These are phyloP conservation scores for Umbelopsis isabellina DNA, from an alignment of 192 early-diverging fungal species.

Conservation along the genomic window DNA sequence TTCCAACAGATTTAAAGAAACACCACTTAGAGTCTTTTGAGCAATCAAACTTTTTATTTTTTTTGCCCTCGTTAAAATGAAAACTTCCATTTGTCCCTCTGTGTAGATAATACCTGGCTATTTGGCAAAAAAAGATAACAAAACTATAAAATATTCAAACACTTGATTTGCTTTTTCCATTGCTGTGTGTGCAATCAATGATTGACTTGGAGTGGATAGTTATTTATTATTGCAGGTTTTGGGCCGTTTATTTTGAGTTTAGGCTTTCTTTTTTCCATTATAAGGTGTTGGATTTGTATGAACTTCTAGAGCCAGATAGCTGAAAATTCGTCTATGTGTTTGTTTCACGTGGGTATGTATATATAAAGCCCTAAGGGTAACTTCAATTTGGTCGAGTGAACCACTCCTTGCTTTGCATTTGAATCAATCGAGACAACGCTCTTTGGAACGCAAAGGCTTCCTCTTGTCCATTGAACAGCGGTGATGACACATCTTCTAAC, in stretches of 20 bases:
- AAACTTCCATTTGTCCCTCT: constrained; percentile 18
- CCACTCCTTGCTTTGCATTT: constrained; percentile 90
- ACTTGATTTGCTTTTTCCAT: too few relatives aligned
- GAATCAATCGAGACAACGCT: constrained; percentile 86
- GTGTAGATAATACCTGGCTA: constrained; percentile 23
- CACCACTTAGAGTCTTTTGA: constrained; percentile 16
- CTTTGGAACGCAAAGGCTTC: constrained; percentile 96
- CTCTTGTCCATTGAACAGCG: constrained; percentile 85
- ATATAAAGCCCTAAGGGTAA: not conserved
- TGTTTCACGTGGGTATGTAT: constrained; percentile 22
- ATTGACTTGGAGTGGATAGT: too few relatives aligned
- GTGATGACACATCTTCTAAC: constrained; percentile 50
- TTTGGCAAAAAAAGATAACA: not conserved
- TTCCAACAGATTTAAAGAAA: constrained; percentile 9
- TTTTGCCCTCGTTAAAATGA: not conserved
- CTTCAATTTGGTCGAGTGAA: constrained; percentile 33
- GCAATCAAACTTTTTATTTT: not conserved
- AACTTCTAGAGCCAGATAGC: not conserved
- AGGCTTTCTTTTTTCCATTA: too few relatives aligned
- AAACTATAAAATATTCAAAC: too few relatives aligned
- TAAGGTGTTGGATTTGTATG: not conserved
- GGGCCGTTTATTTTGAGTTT: too few relatives aligned
- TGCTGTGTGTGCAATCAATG: too few relatives aligned
- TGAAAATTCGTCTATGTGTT: not conserved
- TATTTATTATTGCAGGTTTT: too few relatives aligned